These are phyloP conservation scores for Aegilops longissima DNA, from an alignment of 176 grass and related monocot genomes.

Conservation along the genomic window DNA sequence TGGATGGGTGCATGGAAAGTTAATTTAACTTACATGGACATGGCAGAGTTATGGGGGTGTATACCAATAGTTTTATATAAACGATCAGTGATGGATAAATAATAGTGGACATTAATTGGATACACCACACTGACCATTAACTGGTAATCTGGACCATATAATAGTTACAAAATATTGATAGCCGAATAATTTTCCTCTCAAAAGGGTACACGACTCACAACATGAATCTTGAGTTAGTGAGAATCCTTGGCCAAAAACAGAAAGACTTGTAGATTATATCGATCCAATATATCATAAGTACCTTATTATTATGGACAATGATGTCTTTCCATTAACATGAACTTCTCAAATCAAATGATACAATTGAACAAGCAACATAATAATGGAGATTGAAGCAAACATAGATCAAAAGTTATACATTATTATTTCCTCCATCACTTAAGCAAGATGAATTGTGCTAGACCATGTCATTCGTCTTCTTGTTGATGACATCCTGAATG, in stretches of 20 bases:
- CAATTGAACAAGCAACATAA: neutral
- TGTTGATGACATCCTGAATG: neutral
- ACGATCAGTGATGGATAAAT: no score
- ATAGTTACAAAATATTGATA: no score
- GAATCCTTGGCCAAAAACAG: neutral
- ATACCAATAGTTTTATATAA: no score
- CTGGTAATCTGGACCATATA: no score
- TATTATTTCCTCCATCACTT: neutral
- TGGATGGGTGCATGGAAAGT: no score
- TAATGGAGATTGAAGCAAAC: neutral
- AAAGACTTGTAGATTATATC: neutral
- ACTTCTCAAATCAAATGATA: neutral
- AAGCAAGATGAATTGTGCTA: neutral
- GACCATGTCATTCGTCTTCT: conserved; percentile 10
- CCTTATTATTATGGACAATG: neutral
- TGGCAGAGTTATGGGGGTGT: no score
- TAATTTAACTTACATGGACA: no score
- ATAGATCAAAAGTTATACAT: neutral
- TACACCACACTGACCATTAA: no score
- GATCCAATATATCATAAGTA: neutral
- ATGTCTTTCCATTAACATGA: neutral
- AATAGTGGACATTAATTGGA: no score
- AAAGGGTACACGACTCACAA: neutral
- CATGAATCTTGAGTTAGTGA: neutral
- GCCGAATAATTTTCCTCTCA: neutral